Evolutionary conservation across 306 rosid species (phyloP), one percentile per base, ranked within the genome.

Genomic region (Comarum palustre): DNA sequence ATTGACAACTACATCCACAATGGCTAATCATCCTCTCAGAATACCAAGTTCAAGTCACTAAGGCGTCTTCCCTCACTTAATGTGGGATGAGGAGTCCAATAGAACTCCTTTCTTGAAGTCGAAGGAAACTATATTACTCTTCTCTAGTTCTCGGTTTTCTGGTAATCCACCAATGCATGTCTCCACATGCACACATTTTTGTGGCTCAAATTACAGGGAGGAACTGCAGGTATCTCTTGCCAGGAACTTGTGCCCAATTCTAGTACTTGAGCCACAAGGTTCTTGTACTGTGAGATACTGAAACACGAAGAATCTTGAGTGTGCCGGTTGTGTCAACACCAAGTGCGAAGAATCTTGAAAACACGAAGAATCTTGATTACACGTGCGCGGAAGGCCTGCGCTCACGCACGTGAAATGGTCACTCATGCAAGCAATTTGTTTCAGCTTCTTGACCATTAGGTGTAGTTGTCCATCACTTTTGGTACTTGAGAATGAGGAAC

Each of bases 181-280:
- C 13, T 62, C 68, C 68, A 36, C 0, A 17, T 19, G 68, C 68
- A 16, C 20, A 10, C 68, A 6, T 62, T 62, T n/a, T 19, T 62
- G 27, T 3, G 8, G 6, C 46, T 62, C 24, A 62, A 36, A 62
- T 32, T 32, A 6, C 22, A 15, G 19, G 46, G 68, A 32, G 46
- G 46, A 36, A 32, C 27, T 34, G 46, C 19, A 36, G 3, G 16
- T 62, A 62, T 62, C 45, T 34, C 27, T 34, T 46, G 25, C 68
- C 68, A 62, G 34, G 45, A 62, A 36, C 27, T 36, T 36, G 68
- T 62, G 46, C 68, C 68, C 24, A 62, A n/a, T 17, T 1, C 68
- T 32, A 32, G 42, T 3, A 36, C 68, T 34, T 62, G 68, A 1
- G 66, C 16, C 42, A 32, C 45, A 2, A 34, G 5, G 68, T 27